Evolutionary conservation across 192 early-diverging fungal genomes (phyloP).

Genomic region (Backusella sp.): DNA sequence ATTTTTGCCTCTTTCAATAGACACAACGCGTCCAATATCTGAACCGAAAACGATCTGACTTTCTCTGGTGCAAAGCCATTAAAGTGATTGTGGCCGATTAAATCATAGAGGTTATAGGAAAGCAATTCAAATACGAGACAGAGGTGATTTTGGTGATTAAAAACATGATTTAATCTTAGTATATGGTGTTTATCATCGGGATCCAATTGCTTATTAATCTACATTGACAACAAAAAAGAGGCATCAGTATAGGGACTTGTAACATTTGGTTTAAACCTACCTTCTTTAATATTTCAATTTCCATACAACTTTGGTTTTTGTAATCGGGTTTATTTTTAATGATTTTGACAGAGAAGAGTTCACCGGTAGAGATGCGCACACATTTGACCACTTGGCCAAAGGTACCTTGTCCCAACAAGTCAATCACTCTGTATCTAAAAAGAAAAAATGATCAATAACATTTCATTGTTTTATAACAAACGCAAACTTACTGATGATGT

Average conservation of each 20-base stretch:
- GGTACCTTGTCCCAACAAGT: constrained; percentile 93
- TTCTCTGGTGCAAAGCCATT: constrained; percentile 92
- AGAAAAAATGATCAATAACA: background rate
- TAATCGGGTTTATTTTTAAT: constrained; percentile 98
- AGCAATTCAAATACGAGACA: constrained; percentile 97
- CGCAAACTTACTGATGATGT: constrained; percentile 70
- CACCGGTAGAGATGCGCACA: constrained; percentile 85
- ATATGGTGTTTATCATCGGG: constrained; percentile 84
- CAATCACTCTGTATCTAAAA: constrained; percentile 83
- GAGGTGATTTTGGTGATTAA: constrained; percentile 90
- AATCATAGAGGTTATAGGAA: constrained; percentile 93
- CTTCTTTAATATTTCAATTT: constrained; percentile 90
- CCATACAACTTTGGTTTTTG: constrained; percentile 93
- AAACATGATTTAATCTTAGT: constrained; percentile 83
- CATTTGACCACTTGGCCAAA: constrained; percentile 99
- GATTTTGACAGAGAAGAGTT: constrained; percentile 91
- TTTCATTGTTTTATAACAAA: background rate
- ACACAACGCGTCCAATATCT: constrained; percentile 89
- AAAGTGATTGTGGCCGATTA: constrained; percentile 96
- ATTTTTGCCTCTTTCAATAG: constrained; percentile 85
- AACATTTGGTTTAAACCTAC: constrained; percentile 27
- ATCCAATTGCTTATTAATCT: constrained; percentile 89
- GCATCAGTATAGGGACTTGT: background rate
- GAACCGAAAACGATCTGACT: constrained; percentile 89
- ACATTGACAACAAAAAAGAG: background rate